Evolutionary conservation across 2,329 filamentous ascomycete species (phyloP).

Genomic region (Neonectria neomacrospora): DNA sequence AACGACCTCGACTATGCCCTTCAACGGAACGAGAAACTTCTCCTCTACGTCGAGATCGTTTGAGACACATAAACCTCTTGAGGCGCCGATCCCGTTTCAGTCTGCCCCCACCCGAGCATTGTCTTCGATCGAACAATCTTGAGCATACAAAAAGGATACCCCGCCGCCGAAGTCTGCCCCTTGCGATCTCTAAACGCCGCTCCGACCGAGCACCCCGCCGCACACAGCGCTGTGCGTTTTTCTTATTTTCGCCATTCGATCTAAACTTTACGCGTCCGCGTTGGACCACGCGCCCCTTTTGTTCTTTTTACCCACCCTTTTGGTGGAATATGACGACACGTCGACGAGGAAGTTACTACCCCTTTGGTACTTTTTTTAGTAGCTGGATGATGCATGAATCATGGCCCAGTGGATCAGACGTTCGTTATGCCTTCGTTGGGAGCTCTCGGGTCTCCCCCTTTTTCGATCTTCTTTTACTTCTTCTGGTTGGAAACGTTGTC

Average conservation of each 20-base stretch:
- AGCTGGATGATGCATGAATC: constrained; percentile 42
- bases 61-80: constrained; percentile 43
- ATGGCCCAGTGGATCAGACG: constrained; percentile 40
- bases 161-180: constrained; percentile 20
- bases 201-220: constrained; percentile 25
- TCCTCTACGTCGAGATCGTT: constrained; percentile 74
- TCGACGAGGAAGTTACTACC: constrained; percentile 42
- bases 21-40: constrained; percentile 86
- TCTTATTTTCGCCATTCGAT: constrained; percentile 29
- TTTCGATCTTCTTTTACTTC: constrained; percentile 24
- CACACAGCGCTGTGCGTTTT: constrained; percentile 23
- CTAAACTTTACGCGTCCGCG: constrained; percentile 36
- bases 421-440: constrained; percentile 36
- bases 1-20: constrained; percentile 84
- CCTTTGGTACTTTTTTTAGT: constrained; percentile 46
- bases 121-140: constrained; percentile 10
- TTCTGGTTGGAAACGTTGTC: constrained; percentile 31
- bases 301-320: constrained; percentile 24
- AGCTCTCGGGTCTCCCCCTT: constrained; percentile 26
- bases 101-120: constrained; percentile 29
- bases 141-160: constrained; percentile 15
- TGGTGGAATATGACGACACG: constrained; percentile 41
- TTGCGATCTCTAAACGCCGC: constrained; percentile 18
- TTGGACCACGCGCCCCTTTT: constrained; percentile 29
- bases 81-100: constrained; percentile 37